Evolutionary conservation across 768 basidiomycete species (phyloP).

Genomic region (Lactarius trivialis): DNA sequence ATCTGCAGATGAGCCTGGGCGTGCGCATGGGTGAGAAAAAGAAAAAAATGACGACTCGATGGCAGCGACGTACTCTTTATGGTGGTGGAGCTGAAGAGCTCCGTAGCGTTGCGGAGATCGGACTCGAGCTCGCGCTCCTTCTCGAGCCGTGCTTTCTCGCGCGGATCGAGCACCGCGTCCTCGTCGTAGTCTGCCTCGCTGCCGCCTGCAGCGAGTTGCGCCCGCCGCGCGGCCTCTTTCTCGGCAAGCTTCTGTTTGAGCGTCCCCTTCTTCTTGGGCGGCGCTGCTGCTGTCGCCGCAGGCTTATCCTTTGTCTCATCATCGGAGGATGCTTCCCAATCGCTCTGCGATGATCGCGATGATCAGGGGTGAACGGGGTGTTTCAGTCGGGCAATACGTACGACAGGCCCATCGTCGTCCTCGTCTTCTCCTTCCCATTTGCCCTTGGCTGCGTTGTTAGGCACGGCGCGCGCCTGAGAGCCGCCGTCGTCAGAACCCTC

Average conservation of each 20-base stretch:
- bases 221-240: constrained; percentile 74
- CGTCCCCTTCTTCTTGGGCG: constrained; percentile 86
- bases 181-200: constrained; percentile 53
- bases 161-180: constrained; percentile 61
- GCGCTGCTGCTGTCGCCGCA: constrained; percentile 35
- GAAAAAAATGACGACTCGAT: neutral
- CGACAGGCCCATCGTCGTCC: constrained; percentile 71
- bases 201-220: constrained; percentile 37
- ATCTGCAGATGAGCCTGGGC: constrained; percentile 57
- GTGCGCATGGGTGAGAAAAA: neutral
- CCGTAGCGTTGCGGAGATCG: constrained; percentile 79
- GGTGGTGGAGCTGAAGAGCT: constrained; percentile 67
- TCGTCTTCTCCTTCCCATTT: constrained; percentile 94
- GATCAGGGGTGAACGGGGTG: neutral
- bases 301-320: constrained; percentile 57
- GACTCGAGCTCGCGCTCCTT: constrained; percentile 78
- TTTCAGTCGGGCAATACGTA: constrained; percentile 35
- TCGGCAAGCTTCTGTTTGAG: constrained; percentile 89
- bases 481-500: constrained; percentile 21
- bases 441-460: constrained; percentile 29
- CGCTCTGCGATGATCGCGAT: constrained; percentile 51
- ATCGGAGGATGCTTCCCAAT: constrained; percentile 86
- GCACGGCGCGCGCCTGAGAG: constrained; percentile 17
- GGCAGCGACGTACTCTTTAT: constrained; percentile 47
- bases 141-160: constrained; percentile 69